Percentiles rank a stretch among this genome's conserved stretches.
Conservation (phyloP, 225 moss, liverwort and hornwort genomes). For the Climacium dendroides region DNA sequence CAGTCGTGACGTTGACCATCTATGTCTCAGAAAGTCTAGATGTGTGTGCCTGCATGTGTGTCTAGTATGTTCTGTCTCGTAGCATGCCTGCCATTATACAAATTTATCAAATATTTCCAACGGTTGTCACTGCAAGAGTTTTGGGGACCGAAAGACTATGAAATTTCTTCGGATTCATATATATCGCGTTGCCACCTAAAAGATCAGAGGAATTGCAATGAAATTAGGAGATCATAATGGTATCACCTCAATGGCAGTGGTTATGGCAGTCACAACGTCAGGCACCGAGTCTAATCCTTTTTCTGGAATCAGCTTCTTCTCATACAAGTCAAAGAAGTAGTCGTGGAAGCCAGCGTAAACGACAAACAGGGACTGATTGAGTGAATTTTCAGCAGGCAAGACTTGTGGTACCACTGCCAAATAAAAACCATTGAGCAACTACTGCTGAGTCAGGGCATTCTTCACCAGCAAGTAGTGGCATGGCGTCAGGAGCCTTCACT, state of each 20-base stretch:
- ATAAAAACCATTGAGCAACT: neutral
- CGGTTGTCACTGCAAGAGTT: neutral
- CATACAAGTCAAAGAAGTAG: conserved; percentile 15
- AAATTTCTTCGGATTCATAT: neutral
- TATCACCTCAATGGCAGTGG: neutral
- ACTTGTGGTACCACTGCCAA: conserved; percentile 1
- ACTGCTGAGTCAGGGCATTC: neutral
- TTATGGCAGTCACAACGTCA: neutral
- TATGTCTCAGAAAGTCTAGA: neutral
- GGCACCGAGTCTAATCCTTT: neutral
- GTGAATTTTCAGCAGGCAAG: conserved; percentile 3
- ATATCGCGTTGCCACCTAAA: neutral
- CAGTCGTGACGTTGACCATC: neutral
- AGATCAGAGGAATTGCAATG: neutral
- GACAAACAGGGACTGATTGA: conserved; percentile 16
- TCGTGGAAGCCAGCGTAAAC: conserved; percentile 24
- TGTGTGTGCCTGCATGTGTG: neutral
- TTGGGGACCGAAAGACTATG: neutral
- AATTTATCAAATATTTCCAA: neutral
- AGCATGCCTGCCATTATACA: neutral
- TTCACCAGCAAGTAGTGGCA: neutral
- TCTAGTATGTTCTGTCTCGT: neutral
- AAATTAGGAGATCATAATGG: neutral
- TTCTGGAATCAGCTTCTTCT: neutral
- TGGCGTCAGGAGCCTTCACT: neutral